Conservation (phyloP, 805 yeast species). For the Yarrowia sp. region DNA sequence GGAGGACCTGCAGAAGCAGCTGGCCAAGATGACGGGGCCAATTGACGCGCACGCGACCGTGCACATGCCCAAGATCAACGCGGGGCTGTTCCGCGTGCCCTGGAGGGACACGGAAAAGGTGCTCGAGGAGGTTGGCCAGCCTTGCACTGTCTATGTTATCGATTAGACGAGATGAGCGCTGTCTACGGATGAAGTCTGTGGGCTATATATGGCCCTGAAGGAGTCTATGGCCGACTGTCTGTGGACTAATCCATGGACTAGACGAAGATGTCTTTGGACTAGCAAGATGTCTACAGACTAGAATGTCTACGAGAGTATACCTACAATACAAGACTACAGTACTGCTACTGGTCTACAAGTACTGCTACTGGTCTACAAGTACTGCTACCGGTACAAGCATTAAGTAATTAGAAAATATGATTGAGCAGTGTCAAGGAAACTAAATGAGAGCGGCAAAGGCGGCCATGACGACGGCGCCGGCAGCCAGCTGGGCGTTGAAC, state of each 20-base stretch:
- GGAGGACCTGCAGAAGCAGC: constrained; percentile 45
- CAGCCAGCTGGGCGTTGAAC: constrained; percentile 17
- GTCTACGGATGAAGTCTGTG: no score
- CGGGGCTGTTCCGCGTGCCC: constrained; percentile 76
- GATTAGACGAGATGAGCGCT: neutral
- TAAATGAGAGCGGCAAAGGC: constrained; percentile 15
- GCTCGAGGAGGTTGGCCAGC: constrained; percentile 41
- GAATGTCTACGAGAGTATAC: no score
- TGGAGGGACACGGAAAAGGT: constrained; percentile 68
- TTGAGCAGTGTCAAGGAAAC: neutral
- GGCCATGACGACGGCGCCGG: constrained; percentile 2
- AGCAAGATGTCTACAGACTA: no score
- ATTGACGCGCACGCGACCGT: constrained; percentile 37
- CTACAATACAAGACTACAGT: no score
- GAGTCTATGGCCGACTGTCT: no score
- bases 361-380: no score
- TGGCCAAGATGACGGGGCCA: constrained; percentile 31
- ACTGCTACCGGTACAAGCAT: no score
- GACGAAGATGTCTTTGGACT: no score
- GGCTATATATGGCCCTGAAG: no score
- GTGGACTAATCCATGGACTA: no score
- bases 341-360: no score
- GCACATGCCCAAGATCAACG: constrained; percentile 72
- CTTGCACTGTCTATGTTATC: constrained; percentile 47
- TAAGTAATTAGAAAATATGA: neutral